Conservation (phyloP, 164 flowering plant species). For the Berberis thunbergii region DNA sequence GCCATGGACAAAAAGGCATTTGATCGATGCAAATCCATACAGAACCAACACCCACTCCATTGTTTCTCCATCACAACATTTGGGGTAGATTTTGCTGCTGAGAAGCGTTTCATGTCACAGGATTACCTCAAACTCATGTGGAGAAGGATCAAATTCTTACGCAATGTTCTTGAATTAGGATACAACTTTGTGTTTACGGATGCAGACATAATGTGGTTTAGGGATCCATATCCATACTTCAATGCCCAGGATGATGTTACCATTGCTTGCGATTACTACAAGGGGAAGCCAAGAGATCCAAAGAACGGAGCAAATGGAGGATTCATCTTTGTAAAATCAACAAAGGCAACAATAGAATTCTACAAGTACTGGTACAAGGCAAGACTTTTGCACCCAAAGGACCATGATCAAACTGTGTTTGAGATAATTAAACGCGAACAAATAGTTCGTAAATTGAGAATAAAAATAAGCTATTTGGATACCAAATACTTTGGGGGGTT, state of each 20-base stretch:
- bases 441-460: not conserved
- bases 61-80: slow-evolving; percentile 22
- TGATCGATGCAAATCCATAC: slow-evolving; percentile 21
- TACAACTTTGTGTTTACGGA: slow-evolving; percentile 29
- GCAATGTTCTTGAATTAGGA: slow-evolving; percentile 24
- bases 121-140: slow-evolving; percentile 16
- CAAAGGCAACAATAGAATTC: slow-evolving; percentile 12
- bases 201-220: slow-evolving; percentile 30
- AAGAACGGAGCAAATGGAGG: slow-evolving; percentile 24
- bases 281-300: slow-evolving; percentile 2
- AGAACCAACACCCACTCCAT: slow-evolving; percentile 7
- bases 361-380: slow-evolving; percentile 21
- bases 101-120: slow-evolving; percentile 16
- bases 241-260: slow-evolving; percentile 3
- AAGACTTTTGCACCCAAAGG: slow-evolving; percentile 13
- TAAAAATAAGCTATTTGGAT: slow-evolving; percentile 18
- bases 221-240: slow-evolving; percentile 22
- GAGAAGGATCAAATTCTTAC: slow-evolving; percentile 19
- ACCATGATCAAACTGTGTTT: slow-evolving; percentile 14
- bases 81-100: slow-evolving; percentile 14
- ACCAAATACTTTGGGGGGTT: slow-evolving; percentile 23
- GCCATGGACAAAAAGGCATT: slow-evolving; percentile 21
- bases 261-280: slow-evolving; percentile 17
- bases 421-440: slow-evolving; percentile 10
- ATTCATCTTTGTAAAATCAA: slow-evolving; percentile 18